Evolutionary conservation across 306 rosid species (phyloP).

Genomic region (Ceratonia siliqua): DNA sequence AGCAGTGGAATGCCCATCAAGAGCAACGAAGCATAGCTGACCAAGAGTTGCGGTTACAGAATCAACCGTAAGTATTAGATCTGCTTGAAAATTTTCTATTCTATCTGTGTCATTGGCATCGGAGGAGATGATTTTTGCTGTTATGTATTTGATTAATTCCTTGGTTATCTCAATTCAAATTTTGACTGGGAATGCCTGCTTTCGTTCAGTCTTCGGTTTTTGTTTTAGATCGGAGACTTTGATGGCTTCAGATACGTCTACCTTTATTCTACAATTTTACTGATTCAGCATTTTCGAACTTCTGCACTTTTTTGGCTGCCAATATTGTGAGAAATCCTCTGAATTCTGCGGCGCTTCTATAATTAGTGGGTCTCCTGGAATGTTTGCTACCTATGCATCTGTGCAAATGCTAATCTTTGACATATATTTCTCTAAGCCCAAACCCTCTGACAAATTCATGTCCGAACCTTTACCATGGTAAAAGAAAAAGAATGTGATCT

Average conservation of each 20-base stretch:
- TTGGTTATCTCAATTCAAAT: not conserved
- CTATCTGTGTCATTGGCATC: not conserved
- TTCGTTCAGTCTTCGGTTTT: not conserved
- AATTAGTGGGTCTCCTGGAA: not conserved
- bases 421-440: not conserved
- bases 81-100: not conserved
- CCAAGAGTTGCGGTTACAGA: slow-evolving; percentile 19
- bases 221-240: slow-evolving; percentile 8
- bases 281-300: not conserved
- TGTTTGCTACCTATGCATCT: not conserved
- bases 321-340: not conserved
- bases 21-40: not conserved
- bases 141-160: not conserved
- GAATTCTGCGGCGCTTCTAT: not conserved
- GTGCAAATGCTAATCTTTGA: not conserved
- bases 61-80: slow-evolving; percentile 41
- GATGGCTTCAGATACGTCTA: slow-evolving; percentile 15
- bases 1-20: not conserved
- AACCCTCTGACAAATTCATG: not conserved
- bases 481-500: slow-evolving; percentile 8
- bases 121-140: not conserved
- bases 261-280: not conserved
- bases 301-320: not conserved
- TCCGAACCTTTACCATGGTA: not conserved
- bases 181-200: not conserved